Evolutionary conservation across 2,329 filamentous ascomycete species (phyloP), one percentile per base, ranked within the genome.

Genomic region (Simplicillium sp.): DNA sequence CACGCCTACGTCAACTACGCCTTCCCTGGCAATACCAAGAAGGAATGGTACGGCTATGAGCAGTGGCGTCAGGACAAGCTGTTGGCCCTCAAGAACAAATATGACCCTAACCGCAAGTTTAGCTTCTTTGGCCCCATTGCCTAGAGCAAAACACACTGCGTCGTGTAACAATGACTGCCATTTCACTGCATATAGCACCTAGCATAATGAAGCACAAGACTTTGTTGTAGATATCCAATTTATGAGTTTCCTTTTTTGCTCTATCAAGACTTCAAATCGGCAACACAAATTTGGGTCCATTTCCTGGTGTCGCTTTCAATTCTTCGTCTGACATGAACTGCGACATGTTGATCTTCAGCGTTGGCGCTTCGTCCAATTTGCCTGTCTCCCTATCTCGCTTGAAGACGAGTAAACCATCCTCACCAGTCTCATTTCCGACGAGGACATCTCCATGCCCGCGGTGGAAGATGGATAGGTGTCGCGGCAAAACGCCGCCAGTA

Each of bases 1-100:
- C 54, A 63, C 39, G 52, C 59, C 0, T 71, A 72, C 42, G 57
- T 70, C 38, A 73, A 74, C 50, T 74, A 71, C 47, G 69, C 67
- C 1, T 59, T 60, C 40, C 58, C 58, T 3, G 67, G 68, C 1
- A 56, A 64, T 7, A 66, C 70, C 51, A 51, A 50, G 3, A 46
- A 53, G 2, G 41, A 54, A 36, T 52, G 52, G 6, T 75, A 75
- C 48, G 70, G 70, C 12, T 56, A 57, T 39, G 71, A 71, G 40
- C 39, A 50, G 40, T 71, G 68, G 66, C 59, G 70, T 13, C 53
- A 66, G 48, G 54, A 64, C 42, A 63, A 58, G 42, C 55, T 74
- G 49, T 54, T 50, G 44, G 48, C 48, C 13, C 50, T 72, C 47
- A 73, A 73, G 60, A 45, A 52, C 29, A 60, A 60, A 45, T 71